Evolutionary conservation across 768 basidiomycete species (phyloP), one percentile per base, ranked within the genome.

Genomic region (Lactarius hatsudake): DNA sequence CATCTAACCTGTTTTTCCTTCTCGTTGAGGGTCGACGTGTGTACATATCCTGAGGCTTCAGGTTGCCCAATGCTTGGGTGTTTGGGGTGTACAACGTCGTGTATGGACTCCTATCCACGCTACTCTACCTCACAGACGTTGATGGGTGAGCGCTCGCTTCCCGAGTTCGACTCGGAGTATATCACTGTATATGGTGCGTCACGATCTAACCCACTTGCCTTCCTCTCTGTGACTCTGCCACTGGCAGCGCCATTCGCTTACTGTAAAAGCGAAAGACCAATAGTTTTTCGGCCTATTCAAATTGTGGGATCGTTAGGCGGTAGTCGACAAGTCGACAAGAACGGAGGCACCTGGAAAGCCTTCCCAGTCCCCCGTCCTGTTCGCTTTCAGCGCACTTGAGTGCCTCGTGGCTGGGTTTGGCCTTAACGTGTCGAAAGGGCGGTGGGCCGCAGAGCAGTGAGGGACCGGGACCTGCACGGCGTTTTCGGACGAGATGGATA

Each of bases 31-130:
- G 0, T 6, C 63, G 12, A 54, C 42, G 15, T 17, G 17, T 62
- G 51, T 34, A 9, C 36, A 38, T 23, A 40, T 18, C 15, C 34
- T 34, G 34, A 10, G 34, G 34, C 34, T 34, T 17, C 51, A 28
- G 62, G 2, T 92, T 90, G 76, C 91, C 92, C 73, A 90, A 92
- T 66, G 83, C 72, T 17, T 93, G 92, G 91, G 92, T 94, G 71
- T 94, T 94, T 77, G 95, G 93, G 87, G 86, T 85, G 7, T 94
- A 93, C 78, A 93, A 92, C 66, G 79, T 91, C 55, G 76, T 93
- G 2, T 90, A 88, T 71, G 91, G 91, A 18, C 76, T 93, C 12
- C 91, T 92, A 89, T 1, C 93, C 93, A 0, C 94, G 92, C 77
- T 94, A 92, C 73, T 90, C 93, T 0, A 92, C 89, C 74, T 87